A percentile compares a stretch with the other conserved stretches of the same genome.
These are phyloP conservation scores for Penicillium turbatum DNA, from an alignment of 495 filamentous ascomycete species.

Conservation along the genomic window DNA sequence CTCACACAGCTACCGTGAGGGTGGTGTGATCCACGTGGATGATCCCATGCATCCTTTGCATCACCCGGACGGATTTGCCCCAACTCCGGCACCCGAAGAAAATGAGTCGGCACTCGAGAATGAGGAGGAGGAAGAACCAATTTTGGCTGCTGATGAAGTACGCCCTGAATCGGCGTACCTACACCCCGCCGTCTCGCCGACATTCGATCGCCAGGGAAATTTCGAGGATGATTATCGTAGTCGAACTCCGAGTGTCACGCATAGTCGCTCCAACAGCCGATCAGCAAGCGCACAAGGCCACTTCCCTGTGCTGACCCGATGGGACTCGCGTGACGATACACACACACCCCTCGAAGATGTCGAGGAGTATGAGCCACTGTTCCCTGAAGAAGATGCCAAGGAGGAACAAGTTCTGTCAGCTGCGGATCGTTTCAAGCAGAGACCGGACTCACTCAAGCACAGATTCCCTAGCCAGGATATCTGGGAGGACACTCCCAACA, in stretches of 20 bases:
- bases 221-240: conserved; percentile 52
- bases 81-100: conserved; percentile 22
- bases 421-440: conserved; percentile 57
- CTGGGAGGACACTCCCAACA: conserved; percentile 95
- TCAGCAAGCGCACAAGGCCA: conserved; percentile 58
- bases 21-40: conserved; percentile 71
- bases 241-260: conserved; percentile 49
- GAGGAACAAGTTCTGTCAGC: conserved; percentile 52
- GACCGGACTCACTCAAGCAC: conserved; percentile 59
- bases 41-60: conserved; percentile 60
- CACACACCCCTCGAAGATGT: conserved; percentile 80
- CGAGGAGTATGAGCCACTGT: conserved; percentile 92
- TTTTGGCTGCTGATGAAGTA: conserved; percentile 88
- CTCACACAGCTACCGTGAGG: conserved; percentile 36
- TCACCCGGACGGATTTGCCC: conserved; percentile 58
- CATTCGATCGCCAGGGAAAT: conserved; percentile 56
- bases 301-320: conserved; percentile 43
- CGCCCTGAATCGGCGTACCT: conserved; percentile 67
- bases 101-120: conserved; percentile 7
- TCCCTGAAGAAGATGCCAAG: conserved; percentile 74
- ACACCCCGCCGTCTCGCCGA: conserved; percentile 71
- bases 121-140: conserved; percentile 60
- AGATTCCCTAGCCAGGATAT: conserved; percentile 91
- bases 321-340: conserved; percentile 48
- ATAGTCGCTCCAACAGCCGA: conserved; percentile 70